Conservation (phyloP, 2,329 filamentous ascomycete species). For the Exutisphaerella laricina region DNA sequence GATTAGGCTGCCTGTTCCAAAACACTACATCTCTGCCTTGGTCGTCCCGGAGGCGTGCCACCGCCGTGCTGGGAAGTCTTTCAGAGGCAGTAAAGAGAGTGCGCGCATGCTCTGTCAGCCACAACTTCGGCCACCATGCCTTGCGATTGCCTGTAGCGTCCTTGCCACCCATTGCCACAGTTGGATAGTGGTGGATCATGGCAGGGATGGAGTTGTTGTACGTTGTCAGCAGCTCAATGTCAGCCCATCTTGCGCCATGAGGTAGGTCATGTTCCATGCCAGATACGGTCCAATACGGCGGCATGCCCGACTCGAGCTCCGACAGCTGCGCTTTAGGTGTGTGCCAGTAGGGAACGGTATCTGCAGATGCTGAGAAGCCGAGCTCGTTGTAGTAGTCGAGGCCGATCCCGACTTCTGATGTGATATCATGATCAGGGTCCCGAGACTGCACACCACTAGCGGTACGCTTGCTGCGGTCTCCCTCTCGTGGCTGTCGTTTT, state of each 20-base stretch:
- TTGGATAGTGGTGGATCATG: conserved; percentile 9
- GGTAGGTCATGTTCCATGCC: conserved; percentile 4
- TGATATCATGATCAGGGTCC: no score
- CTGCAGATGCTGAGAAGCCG: neutral
- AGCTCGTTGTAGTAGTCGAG: conserved; percentile 8
- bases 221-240: conserved; percentile 1
- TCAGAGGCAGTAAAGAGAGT: conserved; percentile 4
- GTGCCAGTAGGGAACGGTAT: neutral
- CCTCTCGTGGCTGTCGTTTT: neutral
- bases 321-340: neutral
- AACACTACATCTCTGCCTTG: conserved; percentile 1
- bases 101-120: conserved; percentile 1
- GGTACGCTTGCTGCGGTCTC: no score
- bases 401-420: conserved; percentile 5
- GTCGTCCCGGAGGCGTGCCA: conserved; percentile 1
- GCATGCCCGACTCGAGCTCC: neutral
- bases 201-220: conserved; percentile 5
- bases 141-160: neutral
- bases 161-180: neutral
- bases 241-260: conserved; percentile 5
- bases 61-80: conserved; percentile 1
- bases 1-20: conserved; percentile 6
- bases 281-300: conserved; percentile 10
- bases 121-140: conserved; percentile 5
- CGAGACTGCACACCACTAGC: no score